A percentile compares a stretch with the other conserved stretches of the same genome.
phyloP scores from a whole-genome alignment of 768 basidiomycete species.

The Cystobasidium onofrii region DNA sequence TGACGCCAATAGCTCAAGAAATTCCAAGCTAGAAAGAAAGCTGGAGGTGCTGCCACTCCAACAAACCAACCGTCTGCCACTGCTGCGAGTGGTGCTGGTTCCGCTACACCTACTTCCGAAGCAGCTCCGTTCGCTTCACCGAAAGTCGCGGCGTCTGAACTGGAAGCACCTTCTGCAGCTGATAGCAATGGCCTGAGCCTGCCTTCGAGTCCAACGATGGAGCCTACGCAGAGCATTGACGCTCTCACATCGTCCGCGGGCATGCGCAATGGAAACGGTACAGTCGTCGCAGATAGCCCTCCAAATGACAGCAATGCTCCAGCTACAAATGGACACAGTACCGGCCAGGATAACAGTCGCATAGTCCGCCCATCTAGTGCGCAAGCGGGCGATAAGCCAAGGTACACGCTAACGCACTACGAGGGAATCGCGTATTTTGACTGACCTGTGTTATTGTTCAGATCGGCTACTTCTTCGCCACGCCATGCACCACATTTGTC shows the following conservation, averaged over 20 bases:
- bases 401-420: neutral
- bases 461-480: slow-evolving; percentile 9
- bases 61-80: too few relatives aligned
- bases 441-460: neutral
- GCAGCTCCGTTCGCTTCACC: neutral
- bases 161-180: slow-evolving; percentile 1
- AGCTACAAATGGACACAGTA: neutral
- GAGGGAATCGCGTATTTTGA: neutral
- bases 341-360: neutral
- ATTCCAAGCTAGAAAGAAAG: slow-evolving; percentile 20
- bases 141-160: neutral
- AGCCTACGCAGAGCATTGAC: neutral
- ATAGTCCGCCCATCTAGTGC: neutral
- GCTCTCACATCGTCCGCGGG: neutral
- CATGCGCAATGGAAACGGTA: neutral
- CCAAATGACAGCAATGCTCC: neutral
- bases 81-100: neutral
- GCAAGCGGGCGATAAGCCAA: neutral
- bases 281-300: neutral
- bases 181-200: neutral
- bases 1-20: slow-evolving; percentile 15
- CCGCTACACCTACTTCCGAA: slow-evolving; percentile 1
- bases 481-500: slow-evolving; percentile 11
- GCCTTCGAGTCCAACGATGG: neutral
- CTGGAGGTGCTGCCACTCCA: slow-evolving; percentile 13